Evolutionary conservation across 257 asterid genomes (phyloP).

Genomic region (Nicotiana undulata): DNA sequence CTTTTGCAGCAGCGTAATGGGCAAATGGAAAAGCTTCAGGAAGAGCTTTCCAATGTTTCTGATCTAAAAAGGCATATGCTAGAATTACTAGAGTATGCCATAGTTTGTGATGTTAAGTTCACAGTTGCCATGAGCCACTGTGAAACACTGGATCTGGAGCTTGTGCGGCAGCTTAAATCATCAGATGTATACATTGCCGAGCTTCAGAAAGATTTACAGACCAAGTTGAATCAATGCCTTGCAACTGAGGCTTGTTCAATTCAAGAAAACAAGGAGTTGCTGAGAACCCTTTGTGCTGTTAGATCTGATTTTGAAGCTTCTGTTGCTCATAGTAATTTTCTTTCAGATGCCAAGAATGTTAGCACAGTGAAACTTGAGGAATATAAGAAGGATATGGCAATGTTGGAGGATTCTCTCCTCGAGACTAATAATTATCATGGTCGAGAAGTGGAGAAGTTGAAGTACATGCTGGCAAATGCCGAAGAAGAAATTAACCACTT

Average conservation of each 20-base stretch:
- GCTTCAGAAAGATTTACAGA: conserved; percentile 41
- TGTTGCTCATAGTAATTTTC: conserved; percentile 42
- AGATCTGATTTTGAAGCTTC: conserved; percentile 51
- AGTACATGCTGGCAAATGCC: conserved; percentile 23
- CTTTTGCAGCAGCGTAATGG: conserved; percentile 40
- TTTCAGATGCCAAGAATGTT: conserved; percentile 41
- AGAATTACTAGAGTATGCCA: conserved; percentile 40
- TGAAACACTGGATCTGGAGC: conserved; percentile 32
- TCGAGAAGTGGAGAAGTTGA: conserved; percentile 36
- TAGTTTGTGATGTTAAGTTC: conserved; percentile 51
- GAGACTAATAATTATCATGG: conserved; percentile 26
- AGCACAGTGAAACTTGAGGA: conserved; percentile 35
- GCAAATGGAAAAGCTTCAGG: conserved; percentile 36
- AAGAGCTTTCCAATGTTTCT: conserved; percentile 27
- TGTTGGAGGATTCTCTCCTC: conserved; percentile 28
- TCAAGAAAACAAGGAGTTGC: conserved; percentile 38
- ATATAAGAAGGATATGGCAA: conserved; percentile 27
- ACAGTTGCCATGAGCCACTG: conserved; percentile 40
- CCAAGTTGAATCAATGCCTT: conserved; percentile 28
- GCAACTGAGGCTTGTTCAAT: conserved; percentile 41
- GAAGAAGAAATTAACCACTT: conserved; percentile 44
- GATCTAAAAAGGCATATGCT: conserved; percentile 42
- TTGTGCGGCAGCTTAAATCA: conserved; percentile 31
- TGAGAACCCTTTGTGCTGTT: conserved; percentile 26
- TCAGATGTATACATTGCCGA: conserved; percentile 35